Percentiles rank a stretch among this genome's conserved stretches.
These are phyloP conservation scores for Onygenales sp. DNA, from an alignment of 2,329 filamentous ascomycete species.

Conservation along the genomic window DNA sequence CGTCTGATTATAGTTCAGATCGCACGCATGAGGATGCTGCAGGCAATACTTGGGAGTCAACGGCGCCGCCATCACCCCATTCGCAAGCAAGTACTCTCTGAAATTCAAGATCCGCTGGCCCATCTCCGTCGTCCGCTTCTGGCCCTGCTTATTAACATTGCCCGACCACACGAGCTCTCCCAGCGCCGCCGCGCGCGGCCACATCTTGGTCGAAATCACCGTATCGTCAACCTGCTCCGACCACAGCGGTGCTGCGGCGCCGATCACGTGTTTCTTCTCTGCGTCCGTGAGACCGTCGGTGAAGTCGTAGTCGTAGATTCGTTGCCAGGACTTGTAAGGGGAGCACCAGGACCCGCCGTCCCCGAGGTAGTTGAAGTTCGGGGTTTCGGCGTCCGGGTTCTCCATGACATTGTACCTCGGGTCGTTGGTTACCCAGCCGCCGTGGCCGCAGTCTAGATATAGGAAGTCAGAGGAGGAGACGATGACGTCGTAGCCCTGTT, in stretches of 20 bases:
- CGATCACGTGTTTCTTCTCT: slow-evolving; percentile 42
- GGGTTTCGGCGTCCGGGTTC: slow-evolving; percentile 38
- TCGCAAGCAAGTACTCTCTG: slow-evolving; percentile 49
- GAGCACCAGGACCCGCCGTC: slow-evolving; percentile 48
- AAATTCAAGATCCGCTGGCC: slow-evolving; percentile 51
- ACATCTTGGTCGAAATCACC: slow-evolving; percentile 42
- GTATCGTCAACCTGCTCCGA: slow-evolving; percentile 47
- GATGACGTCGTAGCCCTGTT: slow-evolving; percentile 44
- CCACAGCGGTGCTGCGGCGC: slow-evolving; percentile 45
- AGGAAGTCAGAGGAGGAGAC: slow-evolving; percentile 48
- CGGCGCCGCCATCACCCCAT: slow-evolving; percentile 41
- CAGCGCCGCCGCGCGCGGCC: slow-evolving; percentile 48
- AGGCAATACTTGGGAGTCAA: slow-evolving; percentile 50
- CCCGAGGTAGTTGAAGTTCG: slow-evolving; percentile 48
- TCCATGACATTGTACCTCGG: slow-evolving; percentile 45
- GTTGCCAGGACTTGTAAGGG: slow-evolving; percentile 52
- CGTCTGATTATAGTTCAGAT: slow-evolving; percentile 45
- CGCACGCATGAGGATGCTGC: slow-evolving; percentile 49
- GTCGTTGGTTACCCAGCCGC: slow-evolving; percentile 47
- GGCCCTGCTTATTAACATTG: slow-evolving; percentile 40
- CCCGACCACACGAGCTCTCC: slow-evolving; percentile 49
- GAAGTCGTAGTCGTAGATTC: slow-evolving; percentile 52
- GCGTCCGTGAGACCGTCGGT: slow-evolving; percentile 37
- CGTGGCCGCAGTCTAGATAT: slow-evolving; percentile 48
- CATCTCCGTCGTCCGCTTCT: slow-evolving; percentile 43